Percentiles rank a stretch among this genome's conserved stretches.
These are phyloP conservation scores for Penicillium flavigenum DNA, from an alignment of 495 filamentous ascomycete species.

Conservation along the genomic window DNA sequence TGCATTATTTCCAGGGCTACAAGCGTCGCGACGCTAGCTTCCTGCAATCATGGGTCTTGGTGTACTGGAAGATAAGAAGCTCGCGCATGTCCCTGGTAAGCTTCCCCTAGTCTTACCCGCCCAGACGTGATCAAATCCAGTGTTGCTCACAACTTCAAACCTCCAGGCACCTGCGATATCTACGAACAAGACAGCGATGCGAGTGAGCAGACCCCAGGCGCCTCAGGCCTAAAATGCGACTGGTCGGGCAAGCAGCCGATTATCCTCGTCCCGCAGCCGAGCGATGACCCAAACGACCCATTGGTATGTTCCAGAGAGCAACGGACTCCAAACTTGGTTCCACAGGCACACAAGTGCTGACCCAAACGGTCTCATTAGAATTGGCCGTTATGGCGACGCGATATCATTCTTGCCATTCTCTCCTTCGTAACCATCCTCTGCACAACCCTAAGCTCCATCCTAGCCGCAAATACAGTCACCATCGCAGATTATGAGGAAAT, in stretches of 20 bases:
- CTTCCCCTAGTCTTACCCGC: background rate
- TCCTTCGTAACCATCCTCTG: slow-evolving; percentile 80
- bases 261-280: slow-evolving; percentile 77
- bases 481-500: slow-evolving; percentile 59
- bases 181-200: slow-evolving; percentile 55
- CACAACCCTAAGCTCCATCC: slow-evolving; percentile 74
- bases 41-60: slow-evolving; percentile 72
- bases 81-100: slow-evolving; percentile 72
- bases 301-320: slow-evolving; percentile 44
- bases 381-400: slow-evolving; percentile 86
- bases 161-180: slow-evolving; percentile 63
- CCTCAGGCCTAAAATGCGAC: slow-evolving; percentile 67
- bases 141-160: background rate
- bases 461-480: slow-evolving; percentile 82
- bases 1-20: slow-evolving; percentile 1
- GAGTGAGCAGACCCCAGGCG: slow-evolving; percentile 32
- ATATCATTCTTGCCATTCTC: slow-evolving; percentile 73
- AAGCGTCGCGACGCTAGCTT: background rate
- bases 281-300: slow-evolving; percentile 78
- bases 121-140: background rate
- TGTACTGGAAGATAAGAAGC: slow-evolving; percentile 64
- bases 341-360: slow-evolving; percentile 10
- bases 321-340: background rate
- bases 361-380: slow-evolving; percentile 53
- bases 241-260: slow-evolving; percentile 62